phyloP scores from a whole-genome alignment of 2,329 filamentous ascomycete genomes.

The Pestalotiopsis sp. region DNA sequence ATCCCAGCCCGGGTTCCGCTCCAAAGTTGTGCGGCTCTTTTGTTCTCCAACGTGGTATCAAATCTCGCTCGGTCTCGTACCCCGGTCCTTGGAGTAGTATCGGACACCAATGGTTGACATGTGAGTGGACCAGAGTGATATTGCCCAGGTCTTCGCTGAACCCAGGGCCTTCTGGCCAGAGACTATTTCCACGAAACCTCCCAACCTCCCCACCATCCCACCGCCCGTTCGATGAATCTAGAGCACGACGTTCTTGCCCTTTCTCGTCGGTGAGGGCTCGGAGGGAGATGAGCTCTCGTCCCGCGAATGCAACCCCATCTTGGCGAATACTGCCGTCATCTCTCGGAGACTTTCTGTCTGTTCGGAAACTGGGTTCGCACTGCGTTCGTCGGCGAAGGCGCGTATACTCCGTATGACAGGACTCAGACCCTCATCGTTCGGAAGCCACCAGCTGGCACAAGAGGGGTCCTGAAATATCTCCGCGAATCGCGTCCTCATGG shows the following conservation, averaged over 20 bases:
- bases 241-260: constrained; percentile 2
- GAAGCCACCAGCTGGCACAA: constrained; percentile 85
- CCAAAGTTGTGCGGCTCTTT: too few species aligned
- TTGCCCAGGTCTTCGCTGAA: not conserved
- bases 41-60: too few species aligned
- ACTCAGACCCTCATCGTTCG: constrained; percentile 75
- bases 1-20: too few species aligned
- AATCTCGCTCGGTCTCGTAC: too few species aligned
- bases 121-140: too few species aligned
- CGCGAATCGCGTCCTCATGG: constrained; percentile 74
- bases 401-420: constrained; percentile 76
- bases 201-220: too few species aligned
- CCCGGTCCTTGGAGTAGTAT: too few species aligned
- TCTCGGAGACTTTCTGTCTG: constrained; percentile 70
- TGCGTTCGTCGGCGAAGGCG: constrained; percentile 79
- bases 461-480: constrained; percentile 72
- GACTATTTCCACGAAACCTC: too few species aligned
- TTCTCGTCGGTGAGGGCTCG: constrained; percentile 19
- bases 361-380: constrained; percentile 56
- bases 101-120: too few species aligned
- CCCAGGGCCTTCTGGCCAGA: too few species aligned
- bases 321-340: constrained; percentile 73
- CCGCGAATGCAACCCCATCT: constrained; percentile 51
- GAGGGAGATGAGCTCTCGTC: constrained; percentile 19
- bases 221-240: not conserved